Conservation (phyloP, 768 basidiomycete species). For the Serendipita sp. region DNA sequence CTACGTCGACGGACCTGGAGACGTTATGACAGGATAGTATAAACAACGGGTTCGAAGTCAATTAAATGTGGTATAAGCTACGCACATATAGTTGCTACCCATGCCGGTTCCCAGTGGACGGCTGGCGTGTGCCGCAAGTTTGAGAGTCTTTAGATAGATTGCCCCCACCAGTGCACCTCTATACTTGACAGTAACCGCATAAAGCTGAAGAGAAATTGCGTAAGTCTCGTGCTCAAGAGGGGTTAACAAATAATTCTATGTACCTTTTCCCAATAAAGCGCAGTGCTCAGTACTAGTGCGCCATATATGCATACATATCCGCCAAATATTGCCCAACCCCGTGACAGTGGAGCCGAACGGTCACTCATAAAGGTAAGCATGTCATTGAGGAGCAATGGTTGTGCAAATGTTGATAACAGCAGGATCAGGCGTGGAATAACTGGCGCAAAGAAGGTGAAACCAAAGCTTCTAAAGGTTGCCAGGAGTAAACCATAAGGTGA, state of each 20-base stretch:
- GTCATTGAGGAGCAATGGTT: conserved; percentile 5
- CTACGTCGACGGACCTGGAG: conserved; percentile 8
- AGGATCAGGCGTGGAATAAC: conserved; percentile 3
- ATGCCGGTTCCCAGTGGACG: conserved; percentile 3
- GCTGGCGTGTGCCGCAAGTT: not conserved
- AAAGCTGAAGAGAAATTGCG: not conserved
- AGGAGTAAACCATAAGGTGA: not conserved
- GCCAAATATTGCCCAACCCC: conserved; percentile 8
- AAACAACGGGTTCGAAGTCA: not conserved
- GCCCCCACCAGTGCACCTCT: not conserved
- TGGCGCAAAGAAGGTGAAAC: not conserved
- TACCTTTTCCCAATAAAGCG: conserved; percentile 8
- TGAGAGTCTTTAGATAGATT: conserved; percentile 6
- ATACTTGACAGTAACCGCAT: not conserved
- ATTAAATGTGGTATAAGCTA: not conserved
- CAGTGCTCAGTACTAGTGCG: not conserved
- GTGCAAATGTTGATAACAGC: conserved; percentile 6
- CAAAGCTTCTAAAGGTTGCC: not conserved
- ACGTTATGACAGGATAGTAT: not conserved
- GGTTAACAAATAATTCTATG: too few species aligned
- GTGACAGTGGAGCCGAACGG: not conserved
- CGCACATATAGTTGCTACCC: conserved; percentile 7
- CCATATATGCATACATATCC: conserved; percentile 6
- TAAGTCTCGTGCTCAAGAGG: not conserved
- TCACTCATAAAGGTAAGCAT: conserved; percentile 4